Evolutionary conservation across 352 stramenopile species (phyloP).

Genomic region (Phytopythium sindhum): DNA sequence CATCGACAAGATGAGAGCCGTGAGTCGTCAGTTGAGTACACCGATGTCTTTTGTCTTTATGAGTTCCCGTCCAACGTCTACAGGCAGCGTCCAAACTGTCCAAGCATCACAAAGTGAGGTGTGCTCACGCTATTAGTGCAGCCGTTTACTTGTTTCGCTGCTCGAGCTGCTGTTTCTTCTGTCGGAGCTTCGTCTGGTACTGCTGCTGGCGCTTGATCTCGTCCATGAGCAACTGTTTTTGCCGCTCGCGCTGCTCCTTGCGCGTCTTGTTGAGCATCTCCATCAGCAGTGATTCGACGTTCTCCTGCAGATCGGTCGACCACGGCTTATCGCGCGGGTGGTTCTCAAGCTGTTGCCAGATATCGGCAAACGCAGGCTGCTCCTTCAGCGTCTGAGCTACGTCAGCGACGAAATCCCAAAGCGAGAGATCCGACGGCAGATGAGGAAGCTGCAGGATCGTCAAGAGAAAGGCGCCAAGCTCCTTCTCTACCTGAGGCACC

Average conservation of each 20-base stretch:
- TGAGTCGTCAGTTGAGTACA: constrained; percentile 23
- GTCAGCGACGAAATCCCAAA: constrained; percentile 50
- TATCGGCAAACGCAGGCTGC: constrained; percentile 35
- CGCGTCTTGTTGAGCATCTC: constrained; percentile 28
- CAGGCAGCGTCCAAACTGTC: background rate
- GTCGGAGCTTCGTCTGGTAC: constrained; percentile 22
- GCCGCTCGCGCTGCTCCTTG: constrained; percentile 18
- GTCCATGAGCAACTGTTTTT: constrained; percentile 20
- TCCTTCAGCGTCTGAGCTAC: constrained; percentile 24
- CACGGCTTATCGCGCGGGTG: constrained; percentile 48
- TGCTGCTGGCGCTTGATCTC: constrained; percentile 33
- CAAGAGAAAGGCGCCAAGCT: constrained; percentile 61
- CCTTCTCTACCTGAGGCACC: constrained; percentile 30
- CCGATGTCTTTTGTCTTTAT: constrained; percentile 16
- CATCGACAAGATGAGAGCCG: constrained; percentile 18
- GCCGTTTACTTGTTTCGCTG: background rate
- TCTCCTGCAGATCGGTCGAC: constrained; percentile 48
- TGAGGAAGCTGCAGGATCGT: constrained; percentile 37
- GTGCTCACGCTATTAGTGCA: background rate
- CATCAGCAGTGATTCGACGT: constrained; percentile 34
- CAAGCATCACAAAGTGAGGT: background rate
- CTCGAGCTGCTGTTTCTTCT: constrained; percentile 3
- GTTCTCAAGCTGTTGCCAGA: constrained; percentile 47
- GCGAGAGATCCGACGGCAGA: constrained; percentile 35
- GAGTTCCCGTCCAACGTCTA: background rate